A percentile compares a stretch with the other conserved stretches of the same genome.
Conservation (phyloP, 331 rosid species). For the Quercus lobata region DNA sequence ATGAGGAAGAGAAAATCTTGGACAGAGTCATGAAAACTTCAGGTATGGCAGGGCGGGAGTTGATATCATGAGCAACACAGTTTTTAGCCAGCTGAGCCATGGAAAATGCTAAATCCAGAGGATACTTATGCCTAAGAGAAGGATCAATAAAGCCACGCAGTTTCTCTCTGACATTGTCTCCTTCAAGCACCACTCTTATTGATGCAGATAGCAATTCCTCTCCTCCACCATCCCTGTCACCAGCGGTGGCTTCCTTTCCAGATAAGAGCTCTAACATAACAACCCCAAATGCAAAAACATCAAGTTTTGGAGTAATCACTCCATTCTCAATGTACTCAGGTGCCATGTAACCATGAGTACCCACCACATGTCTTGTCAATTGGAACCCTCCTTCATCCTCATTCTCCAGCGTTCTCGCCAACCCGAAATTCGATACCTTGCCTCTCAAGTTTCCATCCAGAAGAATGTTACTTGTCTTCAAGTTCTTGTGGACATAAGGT, state of each 20-base stretch:
- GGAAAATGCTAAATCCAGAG: constrained; percentile 69
- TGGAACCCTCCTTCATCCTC: constrained; percentile 36
- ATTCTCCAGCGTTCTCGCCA: constrained; percentile 50
- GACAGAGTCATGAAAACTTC: constrained; percentile 50
- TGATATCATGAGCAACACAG: constrained; percentile 47
- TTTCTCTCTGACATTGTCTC: constrained; percentile 51
- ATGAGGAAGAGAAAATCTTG: constrained; percentile 54
- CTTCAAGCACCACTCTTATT: constrained; percentile 44
- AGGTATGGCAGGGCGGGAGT: constrained; percentile 47
- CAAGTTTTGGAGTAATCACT: constrained; percentile 66
- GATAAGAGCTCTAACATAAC: constrained; percentile 68
- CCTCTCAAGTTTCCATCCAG: constrained; percentile 52
- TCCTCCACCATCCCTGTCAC: neutral
- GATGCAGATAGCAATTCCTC: constrained; percentile 25
- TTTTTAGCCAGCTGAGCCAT: constrained; percentile 57
- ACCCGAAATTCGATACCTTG: constrained; percentile 60
- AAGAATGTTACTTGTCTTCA: constrained; percentile 60
- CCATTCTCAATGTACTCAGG: constrained; percentile 72
- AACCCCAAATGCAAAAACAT: constrained; percentile 71
- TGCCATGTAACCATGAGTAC: constrained; percentile 77
- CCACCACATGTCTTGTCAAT: constrained; percentile 67
- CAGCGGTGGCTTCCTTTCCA: constrained; percentile 44
- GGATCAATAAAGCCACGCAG: constrained; percentile 62
- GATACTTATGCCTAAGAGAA: constrained; percentile 37
- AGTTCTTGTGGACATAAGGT: constrained; percentile 60